Conservation (phyloP, 2,329 filamentous ascomycete genomes). For the Fusarium marasasianum region DNA sequence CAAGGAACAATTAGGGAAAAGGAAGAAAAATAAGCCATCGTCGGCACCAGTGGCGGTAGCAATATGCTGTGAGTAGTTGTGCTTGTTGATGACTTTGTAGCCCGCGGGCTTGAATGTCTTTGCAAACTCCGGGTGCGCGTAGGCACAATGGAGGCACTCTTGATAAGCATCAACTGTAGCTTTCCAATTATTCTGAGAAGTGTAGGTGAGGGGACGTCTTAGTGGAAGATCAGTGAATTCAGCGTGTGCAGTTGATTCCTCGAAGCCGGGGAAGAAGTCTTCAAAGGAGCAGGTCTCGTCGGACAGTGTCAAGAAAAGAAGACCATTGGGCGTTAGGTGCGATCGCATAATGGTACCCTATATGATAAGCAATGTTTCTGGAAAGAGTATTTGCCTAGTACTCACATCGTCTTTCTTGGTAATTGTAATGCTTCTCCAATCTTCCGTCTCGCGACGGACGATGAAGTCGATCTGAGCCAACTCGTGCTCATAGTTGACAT, state of each 20-base stretch:
- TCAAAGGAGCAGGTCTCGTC: not conserved
- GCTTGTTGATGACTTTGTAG: not conserved
- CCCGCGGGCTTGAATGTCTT: not conserved
- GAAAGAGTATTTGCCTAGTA: fast-evolving
- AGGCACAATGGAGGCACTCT: not conserved
- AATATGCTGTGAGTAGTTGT: not conserved
- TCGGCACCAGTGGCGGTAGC: not conserved
- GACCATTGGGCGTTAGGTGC: not conserved
- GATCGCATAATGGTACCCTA: not conserved
- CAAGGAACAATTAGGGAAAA: not conserved
- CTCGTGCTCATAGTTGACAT: not conserved
- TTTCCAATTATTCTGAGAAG: not conserved
- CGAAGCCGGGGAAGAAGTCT: not conserved
- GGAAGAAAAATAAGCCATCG: not conserved
- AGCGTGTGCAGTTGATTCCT: not conserved
- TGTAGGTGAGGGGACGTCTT: not conserved
- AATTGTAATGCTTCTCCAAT: not conserved
- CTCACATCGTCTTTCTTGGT: not conserved
- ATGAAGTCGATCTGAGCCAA: not conserved
- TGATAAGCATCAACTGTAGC: not conserved
- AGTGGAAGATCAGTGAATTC: not conserved
- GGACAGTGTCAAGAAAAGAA: not conserved
- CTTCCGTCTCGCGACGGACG: not conserved
- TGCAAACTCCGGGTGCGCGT: not conserved
- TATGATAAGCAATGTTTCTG: fast-evolving